Evolutionary conservation across 176 grass and related monocot species (phyloP), one percentile per base, ranked within the genome.

Genomic region (Paspalum notatum): DNA sequence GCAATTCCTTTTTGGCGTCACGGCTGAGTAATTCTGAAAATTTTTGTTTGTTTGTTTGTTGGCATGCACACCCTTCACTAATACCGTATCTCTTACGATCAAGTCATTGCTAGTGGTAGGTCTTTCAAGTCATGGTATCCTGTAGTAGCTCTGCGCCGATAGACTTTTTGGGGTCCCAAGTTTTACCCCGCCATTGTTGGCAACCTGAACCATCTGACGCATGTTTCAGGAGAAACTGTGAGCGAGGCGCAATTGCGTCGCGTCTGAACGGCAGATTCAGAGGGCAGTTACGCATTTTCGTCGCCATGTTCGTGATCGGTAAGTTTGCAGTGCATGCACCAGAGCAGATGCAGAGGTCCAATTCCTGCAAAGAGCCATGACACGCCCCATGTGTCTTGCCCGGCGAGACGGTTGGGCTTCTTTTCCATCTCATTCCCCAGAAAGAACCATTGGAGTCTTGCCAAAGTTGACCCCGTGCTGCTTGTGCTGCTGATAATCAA

Each of bases 161-260:
- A 44, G 18, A 71, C 14, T 71, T 51, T 13, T 43, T 5, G 7
- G 42, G 44, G 17, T 17, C 44, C 14, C 12, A 50, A 2, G 4
- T 9, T 21, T 9, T n/a, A 46, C 24, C 43, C 5, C 7, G 10
- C 16, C 11, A 49, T 13, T 66, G 27, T 39, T 66, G 46, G 18
- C 76, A 9, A 9, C 17, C 46, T 78, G 60, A 21, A 50, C 24
- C 57, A 47, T 4, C 58, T 49, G 24, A n/a, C 6, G 25, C 44
- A 48, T 49, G 25, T 49, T 77, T 62, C 75, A 32, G 74, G 75
- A 39, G 64, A n/a, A n/a, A n/a, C n/a, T n/a, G n/a, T n/a, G n/a
- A n/a, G n/a, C n/a, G n/a, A n/a, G n/a, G n/a, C n/a, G n/a, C n/a
- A 3, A 32, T 32, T 32, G 32, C 32, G 32, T 32, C 3, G 32